Base-by-base conservation (phyloP, 768 basidiomycete genomes). In the Lactarius psammicola region DNA sequence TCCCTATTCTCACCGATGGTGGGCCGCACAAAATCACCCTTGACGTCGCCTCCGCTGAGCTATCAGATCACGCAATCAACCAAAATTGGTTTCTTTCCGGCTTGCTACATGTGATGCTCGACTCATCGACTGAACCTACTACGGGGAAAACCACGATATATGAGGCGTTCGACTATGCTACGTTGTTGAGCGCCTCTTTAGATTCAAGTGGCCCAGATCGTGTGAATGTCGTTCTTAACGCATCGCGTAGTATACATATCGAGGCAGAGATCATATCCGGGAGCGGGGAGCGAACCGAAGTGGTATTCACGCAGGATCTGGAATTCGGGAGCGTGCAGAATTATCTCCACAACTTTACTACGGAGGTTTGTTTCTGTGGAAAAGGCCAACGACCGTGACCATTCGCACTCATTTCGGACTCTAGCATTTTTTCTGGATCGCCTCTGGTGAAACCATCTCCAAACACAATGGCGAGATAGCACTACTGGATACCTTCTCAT, bases 21-120 rank as follows among this genome's bases (percentile, higher is more conserved):
- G 9, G 82, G 26, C 78, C 85, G 30, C 92, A 92, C 74, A 86
- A 79, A 55, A 81, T 93, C 71, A 83, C 85, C 60, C 79, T 94
- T 51, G 87, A 94, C 71, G 87, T 93, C 51, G 83, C 80, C 28
- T 90, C 90, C 4, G 85, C 87, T 17, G 87, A 93, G 73, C 69
- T n/a, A n/a, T n/a, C 73, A 9, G 80, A 87, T 70, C 88, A 87
- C 64, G 76, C 79, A 23, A 84, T 88, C 71, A 81, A 87, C 60
- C 80, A 83, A 10, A 92, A 91, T 71, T 93, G 91, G 91, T 89
- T 84, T 72, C 84, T 91, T 33, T 90, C 89, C 4, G 91, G 81
- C 11, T 72, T 78, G 44, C 74, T 93, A 7, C 89, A 92, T 73
- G 86, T 90, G 55, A 75, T 87, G 64, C 85, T 84, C 1, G 88